A percentile compares a stretch with the other conserved stretches of the same genome.
phyloP scores from a whole-genome alignment of 108 stramenopile genomes.

The Nitzschia putrida region DNA sequence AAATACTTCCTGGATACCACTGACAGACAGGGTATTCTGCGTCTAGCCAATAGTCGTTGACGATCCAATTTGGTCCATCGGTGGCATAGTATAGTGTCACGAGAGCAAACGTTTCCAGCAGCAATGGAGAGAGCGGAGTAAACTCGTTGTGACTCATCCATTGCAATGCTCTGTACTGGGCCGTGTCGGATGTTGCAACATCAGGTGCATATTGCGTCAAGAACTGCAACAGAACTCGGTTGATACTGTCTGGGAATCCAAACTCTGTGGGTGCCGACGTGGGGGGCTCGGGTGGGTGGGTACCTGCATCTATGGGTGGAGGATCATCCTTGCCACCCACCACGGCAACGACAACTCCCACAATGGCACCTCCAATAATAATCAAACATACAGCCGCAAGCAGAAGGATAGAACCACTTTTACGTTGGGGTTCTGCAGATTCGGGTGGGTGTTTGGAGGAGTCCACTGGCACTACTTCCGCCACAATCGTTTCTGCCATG shows the following conservation, averaged over 20 bases:
- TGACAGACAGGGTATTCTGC: neutral
- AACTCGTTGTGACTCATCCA: neutral
- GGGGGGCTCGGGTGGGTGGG: neutral
- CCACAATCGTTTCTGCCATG: neutral
- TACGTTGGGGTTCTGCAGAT: too few relatives aligned
- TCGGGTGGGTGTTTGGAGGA: too few relatives aligned
- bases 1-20: constrained; percentile 5
- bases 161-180: neutral
- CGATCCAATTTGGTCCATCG: neutral
- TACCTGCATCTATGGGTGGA: neutral
- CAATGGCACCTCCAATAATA: neutral
- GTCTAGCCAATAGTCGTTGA: constrained; percentile 2
- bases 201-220: neutral
- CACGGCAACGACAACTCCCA: constrained; percentile 1
- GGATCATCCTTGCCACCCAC: neutral
- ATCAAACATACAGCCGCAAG: too few relatives aligned
- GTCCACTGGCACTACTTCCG: neutral
- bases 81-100: constrained; percentile 5
- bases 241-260: neutral
- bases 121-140: neutral
- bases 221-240: neutral
- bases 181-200: neutral
- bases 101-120: constrained; percentile 3
- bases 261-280: neutral
- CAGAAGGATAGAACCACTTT: too few relatives aligned